Conservation (phyloP, 495 filamentous ascomycete species). For the Penicillium nucicola region DNA sequence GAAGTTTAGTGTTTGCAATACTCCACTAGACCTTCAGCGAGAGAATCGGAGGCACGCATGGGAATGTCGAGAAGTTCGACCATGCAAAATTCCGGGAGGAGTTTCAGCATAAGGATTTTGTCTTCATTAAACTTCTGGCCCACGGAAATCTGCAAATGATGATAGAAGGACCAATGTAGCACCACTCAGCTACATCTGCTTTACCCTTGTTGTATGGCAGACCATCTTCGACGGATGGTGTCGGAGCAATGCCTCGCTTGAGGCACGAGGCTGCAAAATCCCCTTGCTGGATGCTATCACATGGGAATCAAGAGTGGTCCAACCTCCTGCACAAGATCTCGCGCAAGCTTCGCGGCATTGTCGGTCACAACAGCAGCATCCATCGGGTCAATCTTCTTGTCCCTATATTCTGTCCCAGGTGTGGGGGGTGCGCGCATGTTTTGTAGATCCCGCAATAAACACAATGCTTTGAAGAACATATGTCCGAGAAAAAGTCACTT, state of each 20-base stretch:
- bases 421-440: conserved; percentile 22
- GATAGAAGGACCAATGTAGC: conserved; percentile 24
- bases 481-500: conserved; percentile 15
- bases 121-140: conserved; percentile 31
- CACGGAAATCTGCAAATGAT: conserved; percentile 22
- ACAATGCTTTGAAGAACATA: conserved; percentile 27
- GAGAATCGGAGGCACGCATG: conserved; percentile 21
- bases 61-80: conserved; percentile 19
- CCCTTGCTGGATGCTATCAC: conserved; percentile 16
- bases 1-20: conserved; percentile 24
- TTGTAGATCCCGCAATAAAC: conserved; percentile 25
- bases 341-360: conserved; percentile 26
- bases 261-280: conserved; percentile 13
- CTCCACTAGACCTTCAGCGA: conserved; percentile 28
- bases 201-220: conserved; percentile 31
- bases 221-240: conserved; percentile 24
- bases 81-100: conserved; percentile 32
- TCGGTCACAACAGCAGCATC: conserved; percentile 31
- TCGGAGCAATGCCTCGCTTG: conserved; percentile 9
- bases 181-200: conserved; percentile 27
- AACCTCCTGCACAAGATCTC: conserved; percentile 18
- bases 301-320: conserved; percentile 11
- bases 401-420: conserved; percentile 31
- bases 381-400: conserved; percentile 31
- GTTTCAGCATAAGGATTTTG: conserved; percentile 25